Percentiles rank a stretch among this genome's conserved stretches.
Conservation (phyloP, 768 basidiomycete genomes). For the Russula brevipes region DNA sequence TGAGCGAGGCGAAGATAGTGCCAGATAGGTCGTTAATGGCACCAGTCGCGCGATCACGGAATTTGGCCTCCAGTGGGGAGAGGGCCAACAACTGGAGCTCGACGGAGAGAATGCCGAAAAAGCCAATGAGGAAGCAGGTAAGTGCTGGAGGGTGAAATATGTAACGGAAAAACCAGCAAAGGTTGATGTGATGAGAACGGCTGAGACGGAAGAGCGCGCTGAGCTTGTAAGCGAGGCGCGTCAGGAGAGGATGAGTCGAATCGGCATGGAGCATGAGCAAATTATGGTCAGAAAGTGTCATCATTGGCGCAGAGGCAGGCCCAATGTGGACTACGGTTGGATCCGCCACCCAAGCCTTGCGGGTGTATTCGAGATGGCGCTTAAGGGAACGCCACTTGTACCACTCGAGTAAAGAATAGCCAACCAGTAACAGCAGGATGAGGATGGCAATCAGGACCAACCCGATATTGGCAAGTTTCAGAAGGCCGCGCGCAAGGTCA, state of each 20-base stretch:
- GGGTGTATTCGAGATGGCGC: constrained; percentile 59
- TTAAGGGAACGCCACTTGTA: constrained; percentile 78
- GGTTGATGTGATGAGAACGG: constrained; percentile 57
- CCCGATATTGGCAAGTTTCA: constrained; percentile 74
- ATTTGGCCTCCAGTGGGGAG: constrained; percentile 64
- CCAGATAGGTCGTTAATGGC: constrained; percentile 62
- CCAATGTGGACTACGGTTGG: constrained; percentile 51
- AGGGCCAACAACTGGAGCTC: constrained; percentile 83
- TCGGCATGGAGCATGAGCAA: constrained; percentile 69
- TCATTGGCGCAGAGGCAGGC: constrained; percentile 39
- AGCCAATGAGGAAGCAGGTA: constrained; percentile 87
- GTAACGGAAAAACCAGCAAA: constrained; percentile 88
- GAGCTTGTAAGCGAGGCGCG: constrained; percentile 54
- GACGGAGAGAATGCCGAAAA: constrained; percentile 82
- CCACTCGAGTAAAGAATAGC: constrained; percentile 78
- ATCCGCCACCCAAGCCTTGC: constrained; percentile 72
- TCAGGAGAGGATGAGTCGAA: constrained; percentile 67
- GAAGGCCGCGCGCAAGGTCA: constrained; percentile 73
- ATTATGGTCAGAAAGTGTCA: constrained; percentile 69
- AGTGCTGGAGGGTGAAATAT: constrained; percentile 88
- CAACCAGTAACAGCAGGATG: constrained; percentile 67
- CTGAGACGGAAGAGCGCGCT: constrained; percentile 49
- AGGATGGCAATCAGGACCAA: constrained; percentile 65
- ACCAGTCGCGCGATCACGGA: constrained; percentile 53
- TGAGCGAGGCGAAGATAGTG: constrained; percentile 70